Base-by-base conservation (phyloP, 495 filamentous ascomycete species). In the Xylaria scruposa region DNA sequence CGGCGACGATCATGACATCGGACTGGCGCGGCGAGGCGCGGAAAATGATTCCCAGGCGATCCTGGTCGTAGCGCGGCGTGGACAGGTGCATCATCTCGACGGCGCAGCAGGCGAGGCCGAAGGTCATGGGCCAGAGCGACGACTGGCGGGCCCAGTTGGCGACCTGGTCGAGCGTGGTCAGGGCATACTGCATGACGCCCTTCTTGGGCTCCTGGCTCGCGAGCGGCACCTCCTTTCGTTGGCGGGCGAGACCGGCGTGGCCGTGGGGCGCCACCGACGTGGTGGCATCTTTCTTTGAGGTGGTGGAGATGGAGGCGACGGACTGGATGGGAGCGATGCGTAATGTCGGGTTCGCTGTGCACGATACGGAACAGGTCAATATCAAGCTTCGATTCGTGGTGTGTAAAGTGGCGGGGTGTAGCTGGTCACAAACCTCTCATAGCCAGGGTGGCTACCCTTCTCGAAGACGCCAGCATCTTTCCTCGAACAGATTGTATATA, bases 1-100 rank as follows among this genome's bases (percentile, higher is more conserved):
- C 95, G 36, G 95, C 95, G 13, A 98, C 95, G 79, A 98, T 98
- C 95, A 98, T 98, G 72, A 98, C 94, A 84, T 98, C 95, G 65
- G 93, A 96, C 84, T 98, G 95, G 33, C 95, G 93, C 2, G 95
- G 95, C 29, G 94, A 97, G 70, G 94, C 95, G 76, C 95, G 91
- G 90, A 98, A 98, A 80, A 98, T 98, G 81, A 98, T 98, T 76
- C 95, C 95, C 47, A 98, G 88, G 7, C 95, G 88, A 87, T 98
- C 95, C 78, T 98, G 95, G 80, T 98, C 95, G 85, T 98, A 98
- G 69, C 95, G 93, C 44, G 95, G 94, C 40, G 95, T 95, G 42
- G 95, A 97, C 26, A 98, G 87, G 81, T 98, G 95, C 95, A 98
- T 98, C 95, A 98, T 98, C 81, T 98, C 95, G 73, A 98, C 85